Percentiles rank a stretch among this genome's conserved stretches.
phyloP scores from a whole-genome alignment of 164 flowering plant species.

The Berberis thunbergii region DNA sequence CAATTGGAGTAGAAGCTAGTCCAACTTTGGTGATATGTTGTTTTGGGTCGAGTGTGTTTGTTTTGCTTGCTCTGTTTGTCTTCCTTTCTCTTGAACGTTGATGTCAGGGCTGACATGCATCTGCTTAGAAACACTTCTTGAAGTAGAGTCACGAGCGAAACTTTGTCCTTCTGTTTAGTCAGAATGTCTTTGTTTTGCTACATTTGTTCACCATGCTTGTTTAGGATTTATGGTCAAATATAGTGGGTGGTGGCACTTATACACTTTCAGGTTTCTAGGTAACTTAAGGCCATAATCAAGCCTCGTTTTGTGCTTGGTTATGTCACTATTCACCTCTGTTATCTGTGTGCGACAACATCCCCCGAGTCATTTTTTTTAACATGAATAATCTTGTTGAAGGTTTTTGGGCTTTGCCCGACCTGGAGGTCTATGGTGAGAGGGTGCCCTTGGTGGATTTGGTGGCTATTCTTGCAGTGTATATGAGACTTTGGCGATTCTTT shows the following conservation, averaged over 20 bases:
- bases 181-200: neutral
- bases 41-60: too few relatives aligned
- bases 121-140: too few relatives aligned
- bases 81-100: too few relatives aligned
- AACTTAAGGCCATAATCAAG: constrained; percentile 14
- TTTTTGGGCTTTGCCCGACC: constrained; percentile 59
- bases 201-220: neutral
- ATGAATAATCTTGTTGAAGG: constrained; percentile 70
- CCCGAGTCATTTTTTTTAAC: constrained; percentile 48
- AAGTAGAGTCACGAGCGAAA: too few relatives aligned
- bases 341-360: constrained; percentile 31
- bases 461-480: constrained; percentile 62
- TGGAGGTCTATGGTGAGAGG: constrained; percentile 70
- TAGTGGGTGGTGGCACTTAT: constrained; percentile 9
- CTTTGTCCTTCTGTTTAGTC: neutral
- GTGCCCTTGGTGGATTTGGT: constrained; percentile 72
- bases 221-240: constrained; percentile 7
- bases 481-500: constrained; percentile 85
- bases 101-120: too few relatives aligned
- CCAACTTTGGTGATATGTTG: too few relatives aligned
- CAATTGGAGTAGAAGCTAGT: too few relatives aligned
- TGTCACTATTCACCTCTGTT: constrained; percentile 10
- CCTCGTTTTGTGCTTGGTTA: constrained; percentile 20
- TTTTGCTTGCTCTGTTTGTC: too few relatives aligned
- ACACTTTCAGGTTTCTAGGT: neutral